Evolutionary conservation across 1,284 basidiomycete species (phyloP), one percentile per base, ranked within the genome.

Genomic region (Cryptococcus sp.): DNA sequence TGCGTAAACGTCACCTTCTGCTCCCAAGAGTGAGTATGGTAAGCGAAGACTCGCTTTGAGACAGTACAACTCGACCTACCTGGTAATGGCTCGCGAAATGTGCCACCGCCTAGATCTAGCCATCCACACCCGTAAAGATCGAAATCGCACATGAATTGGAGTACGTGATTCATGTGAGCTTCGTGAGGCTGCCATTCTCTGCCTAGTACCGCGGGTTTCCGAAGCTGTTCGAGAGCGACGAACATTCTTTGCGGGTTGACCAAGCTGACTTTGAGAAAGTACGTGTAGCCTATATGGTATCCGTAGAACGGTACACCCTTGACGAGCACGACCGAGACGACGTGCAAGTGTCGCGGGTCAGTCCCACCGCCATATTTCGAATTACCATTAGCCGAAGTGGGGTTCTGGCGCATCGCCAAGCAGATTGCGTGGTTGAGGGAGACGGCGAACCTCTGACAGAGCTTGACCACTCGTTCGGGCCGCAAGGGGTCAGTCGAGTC

Each of bases 231-330:
- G 40, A 86, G 84, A 16, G 88, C 84, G 20, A 90, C 86, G 66
- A 82, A 85, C 61, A 88, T 80, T 63, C 86, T 79, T 2, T 81
- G 75, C 5, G 93, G 91, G 67, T 96, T 87, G 50, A 83, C 82
- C 56, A 94, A 81, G 64, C 86, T 82, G 51, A 99, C 85, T 77
- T 97, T 97, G 78, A 99, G 85, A 78, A 91, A 99, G 27, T 93
- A 93, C 11, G 84, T 83, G 71, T 92, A 90, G 25, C 87, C 86
- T 19, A 89, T 82, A 73, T 94, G 90, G 77, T 94, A 98, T 8
- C 95, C 95, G 77, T 98, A 99, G 77, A 98, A 97, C 66, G 90
- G 89, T 22, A 91, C 81, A n/a, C 93, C 95, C 79, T 98, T 98
- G 68, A 94, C 91, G 40, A 95, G 83, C 52, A 93, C 79, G 49